Conservation (phyloP, 345 rosid species). For the Euphorbia tirucalli region DNA sequence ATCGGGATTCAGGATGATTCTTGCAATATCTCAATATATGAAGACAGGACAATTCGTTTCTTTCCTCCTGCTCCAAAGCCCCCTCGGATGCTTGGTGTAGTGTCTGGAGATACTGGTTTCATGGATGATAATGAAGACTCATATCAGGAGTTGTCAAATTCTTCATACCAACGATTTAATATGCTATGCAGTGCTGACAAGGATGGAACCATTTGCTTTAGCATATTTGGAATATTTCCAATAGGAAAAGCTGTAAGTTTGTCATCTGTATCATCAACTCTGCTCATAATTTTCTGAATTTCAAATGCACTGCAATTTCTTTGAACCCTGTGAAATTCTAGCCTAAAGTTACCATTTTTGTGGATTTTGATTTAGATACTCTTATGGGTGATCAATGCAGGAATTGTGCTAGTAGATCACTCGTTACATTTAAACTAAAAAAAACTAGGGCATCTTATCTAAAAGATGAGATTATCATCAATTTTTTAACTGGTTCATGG, state of each 20-base stretch:
- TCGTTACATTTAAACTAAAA: neutral
- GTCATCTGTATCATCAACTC: neutral
- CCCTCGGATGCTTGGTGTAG: slow-evolving; percentile 77
- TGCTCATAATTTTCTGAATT: neutral
- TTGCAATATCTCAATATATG: slow-evolving; percentile 44
- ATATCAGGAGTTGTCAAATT: slow-evolving; percentile 66
- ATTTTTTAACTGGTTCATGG: neutral
- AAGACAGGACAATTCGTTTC: slow-evolving; percentile 84
- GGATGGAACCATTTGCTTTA: slow-evolving; percentile 81
- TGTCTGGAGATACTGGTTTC: slow-evolving; percentile 77
- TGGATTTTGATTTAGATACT: slow-evolving; percentile 4
- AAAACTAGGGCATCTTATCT: neutral
- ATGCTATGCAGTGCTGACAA: slow-evolving; percentile 82
- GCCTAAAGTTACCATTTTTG: neutral
- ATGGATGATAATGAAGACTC: slow-evolving; percentile 83
- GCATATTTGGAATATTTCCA: slow-evolving; percentile 90
- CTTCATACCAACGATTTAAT: slow-evolving; percentile 79
- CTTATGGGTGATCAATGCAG: neutral
- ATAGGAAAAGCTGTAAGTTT: slow-evolving; percentile 83
- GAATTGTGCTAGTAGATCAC: neutral
- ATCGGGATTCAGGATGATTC: slow-evolving; percentile 42
- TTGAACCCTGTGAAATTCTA: neutral
- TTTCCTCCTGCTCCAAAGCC: slow-evolving; percentile 89
- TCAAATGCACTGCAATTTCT: neutral
- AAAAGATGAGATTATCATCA: neutral